phyloP scores from a whole-genome alignment of 148 eudicot species.

The Rhododendron vialii region DNA sequence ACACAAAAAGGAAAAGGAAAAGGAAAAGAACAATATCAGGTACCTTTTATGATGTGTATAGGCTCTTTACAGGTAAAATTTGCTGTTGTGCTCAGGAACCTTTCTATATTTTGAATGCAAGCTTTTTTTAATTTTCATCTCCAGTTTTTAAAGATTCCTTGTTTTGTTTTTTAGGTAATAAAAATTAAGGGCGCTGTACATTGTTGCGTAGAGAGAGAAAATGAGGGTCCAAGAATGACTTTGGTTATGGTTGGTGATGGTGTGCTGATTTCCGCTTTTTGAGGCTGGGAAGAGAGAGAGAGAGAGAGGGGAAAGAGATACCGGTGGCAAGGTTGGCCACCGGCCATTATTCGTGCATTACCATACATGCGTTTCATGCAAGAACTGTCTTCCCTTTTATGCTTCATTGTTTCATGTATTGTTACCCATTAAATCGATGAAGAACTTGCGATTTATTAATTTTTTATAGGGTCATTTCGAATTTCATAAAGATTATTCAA shows the following conservation, averaged over 20 bases:
- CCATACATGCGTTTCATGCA: neutral
- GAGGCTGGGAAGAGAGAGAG: conserved; percentile 20
- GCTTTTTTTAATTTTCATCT: neutral
- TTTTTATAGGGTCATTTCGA: too few species aligned
- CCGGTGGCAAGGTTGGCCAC: conserved; percentile 10
- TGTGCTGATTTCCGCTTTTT: conserved; percentile 25
- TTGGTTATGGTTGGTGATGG: conserved; percentile 13
- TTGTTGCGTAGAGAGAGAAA: neutral
- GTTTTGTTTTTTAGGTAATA: neutral
- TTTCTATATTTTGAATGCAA: neutral
- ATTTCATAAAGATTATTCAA: too few species aligned
- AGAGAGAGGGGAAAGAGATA: neutral
- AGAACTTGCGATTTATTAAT: too few species aligned
- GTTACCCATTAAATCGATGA: too few species aligned
- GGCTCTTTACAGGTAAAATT: conserved; percentile 7
- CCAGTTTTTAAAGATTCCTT: neutral
- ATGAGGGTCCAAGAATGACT: neutral
- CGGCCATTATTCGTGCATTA: conserved; percentile 31
- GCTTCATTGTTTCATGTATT: too few species aligned
- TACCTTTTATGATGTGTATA: neutral
- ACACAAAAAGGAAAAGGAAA: neutral
- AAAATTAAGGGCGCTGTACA: neutral
- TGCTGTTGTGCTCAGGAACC: neutral
- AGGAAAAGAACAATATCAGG: neutral
- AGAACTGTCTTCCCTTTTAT: too few species aligned